A percentile compares a stretch with the other conserved stretches of the same genome.
These are phyloP conservation scores for Diaporthe destruens DNA, from an alignment of 2,329 filamentous ascomycete species.

Conservation along the genomic window DNA sequence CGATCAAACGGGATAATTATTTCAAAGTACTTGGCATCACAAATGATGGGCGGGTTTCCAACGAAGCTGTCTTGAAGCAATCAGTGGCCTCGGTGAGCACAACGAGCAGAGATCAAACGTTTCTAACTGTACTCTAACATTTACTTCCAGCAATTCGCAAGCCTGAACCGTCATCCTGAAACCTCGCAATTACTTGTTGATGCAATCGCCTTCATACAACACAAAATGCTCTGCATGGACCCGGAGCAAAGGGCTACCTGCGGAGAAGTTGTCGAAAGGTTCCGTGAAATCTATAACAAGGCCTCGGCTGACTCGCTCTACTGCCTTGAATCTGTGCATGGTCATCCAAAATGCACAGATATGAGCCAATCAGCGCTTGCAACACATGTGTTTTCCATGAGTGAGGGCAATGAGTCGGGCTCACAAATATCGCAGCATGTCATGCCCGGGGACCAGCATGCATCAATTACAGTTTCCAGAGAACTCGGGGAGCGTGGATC, in stretches of 20 bases:
- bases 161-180: neutral
- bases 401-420: too few species aligned
- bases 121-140: neutral
- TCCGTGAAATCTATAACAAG: neutral
- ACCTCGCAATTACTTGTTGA: conserved; percentile 11
- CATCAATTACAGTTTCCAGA: too few species aligned
- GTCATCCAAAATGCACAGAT: neutral
- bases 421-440: neutral
- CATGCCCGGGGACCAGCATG: too few species aligned
- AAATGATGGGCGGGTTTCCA: neutral
- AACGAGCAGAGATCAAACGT: neutral
- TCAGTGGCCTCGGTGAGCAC: neutral
- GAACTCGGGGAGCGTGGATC: too few species aligned
- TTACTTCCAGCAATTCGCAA: neutral
- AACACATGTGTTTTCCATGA: neutral
- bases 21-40: neutral
- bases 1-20: conserved; percentile 17
- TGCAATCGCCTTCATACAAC: conserved; percentile 24
- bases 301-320: neutral
- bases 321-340: conserved; percentile 6
- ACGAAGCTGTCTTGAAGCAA: neutral
- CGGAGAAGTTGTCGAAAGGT: conserved; percentile 4
- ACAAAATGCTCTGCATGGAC: conserved; percentile 12
- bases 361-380: neutral
- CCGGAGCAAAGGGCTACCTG: conserved; percentile 25